These are phyloP conservation scores for Orbilia brochopaga DNA, from an alignment of 2,329 filamentous ascomycete genomes.

Conservation along the genomic window DNA sequence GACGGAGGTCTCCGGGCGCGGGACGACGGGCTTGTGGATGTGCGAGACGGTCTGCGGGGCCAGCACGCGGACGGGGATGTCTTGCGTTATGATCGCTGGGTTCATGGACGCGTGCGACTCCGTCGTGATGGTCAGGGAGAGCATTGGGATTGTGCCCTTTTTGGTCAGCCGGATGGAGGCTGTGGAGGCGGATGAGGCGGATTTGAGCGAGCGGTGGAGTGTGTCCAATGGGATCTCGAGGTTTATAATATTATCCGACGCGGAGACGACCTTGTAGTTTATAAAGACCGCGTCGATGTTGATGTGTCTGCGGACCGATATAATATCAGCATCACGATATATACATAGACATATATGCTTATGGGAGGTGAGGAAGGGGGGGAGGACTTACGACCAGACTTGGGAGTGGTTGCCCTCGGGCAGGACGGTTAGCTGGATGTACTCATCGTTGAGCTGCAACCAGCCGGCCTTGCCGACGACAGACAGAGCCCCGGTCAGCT, in stretches of 20 bases:
- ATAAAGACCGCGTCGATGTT: constrained; percentile 85
- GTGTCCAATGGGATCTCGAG: constrained; percentile 89
- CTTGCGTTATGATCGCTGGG: constrained; percentile 79
- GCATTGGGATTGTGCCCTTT: constrained; percentile 73
- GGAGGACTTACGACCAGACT: constrained; percentile 81
- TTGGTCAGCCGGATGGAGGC: constrained; percentile 90
- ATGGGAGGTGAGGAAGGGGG: constrained; percentile 34
- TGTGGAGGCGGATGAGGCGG: constrained; percentile 79
- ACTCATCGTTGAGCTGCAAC: constrained; percentile 85
- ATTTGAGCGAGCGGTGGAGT: constrained; percentile 88
- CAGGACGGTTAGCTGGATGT: constrained; percentile 91
- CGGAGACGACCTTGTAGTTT: constrained; percentile 82
- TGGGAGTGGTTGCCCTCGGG: constrained; percentile 85
- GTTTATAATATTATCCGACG: constrained; percentile 85
- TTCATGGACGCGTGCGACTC: constrained; percentile 65
- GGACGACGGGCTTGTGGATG: constrained; percentile 89
- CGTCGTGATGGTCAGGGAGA: constrained; percentile 88
- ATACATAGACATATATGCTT: not conserved
- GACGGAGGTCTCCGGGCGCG: constrained; percentile 93
- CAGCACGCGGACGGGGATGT: constrained; percentile 92
- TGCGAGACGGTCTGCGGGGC: constrained; percentile 82
- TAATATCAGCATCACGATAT: constrained; percentile 50
- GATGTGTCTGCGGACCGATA: constrained; percentile 61
- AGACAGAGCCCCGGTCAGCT: constrained; percentile 69
- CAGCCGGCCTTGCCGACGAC: constrained; percentile 66